Percentiles rank a stretch among this genome's conserved stretches.
Conservation (phyloP, 1,139 yeast species). For the Arxiozyma bovina region DNA sequence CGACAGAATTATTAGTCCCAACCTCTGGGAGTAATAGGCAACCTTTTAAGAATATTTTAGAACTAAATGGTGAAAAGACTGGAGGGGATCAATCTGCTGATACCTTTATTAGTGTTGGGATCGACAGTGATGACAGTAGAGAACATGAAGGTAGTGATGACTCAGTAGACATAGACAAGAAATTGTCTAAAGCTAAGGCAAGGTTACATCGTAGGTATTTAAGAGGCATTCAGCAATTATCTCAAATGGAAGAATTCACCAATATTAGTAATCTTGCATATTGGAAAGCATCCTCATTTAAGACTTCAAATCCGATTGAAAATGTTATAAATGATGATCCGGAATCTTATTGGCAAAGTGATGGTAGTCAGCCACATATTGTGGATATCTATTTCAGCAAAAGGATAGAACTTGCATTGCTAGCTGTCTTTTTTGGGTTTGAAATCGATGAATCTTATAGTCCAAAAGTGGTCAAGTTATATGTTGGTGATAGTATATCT, state of each 20-base stretch:
- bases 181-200: not conserved
- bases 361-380: slow-evolving; percentile 86
- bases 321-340: slow-evolving; percentile 72
- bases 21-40: not conserved
- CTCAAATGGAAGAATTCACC: slow-evolving; percentile 23
- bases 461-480: slow-evolving; percentile 60
- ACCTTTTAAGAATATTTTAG: not conserved
- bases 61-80: not conserved
- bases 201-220: not conserved
- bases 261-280: slow-evolving; percentile 78
- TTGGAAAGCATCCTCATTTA: slow-evolving; percentile 77
- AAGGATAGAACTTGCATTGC: slow-evolving; percentile 57
- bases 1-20: not conserved
- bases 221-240: not conserved
- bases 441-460: slow-evolving; percentile 87
- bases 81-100: not conserved
- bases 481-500: slow-evolving; percentile 82
- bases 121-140: not conserved
- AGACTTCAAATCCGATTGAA: slow-evolving; percentile 61
- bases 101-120: not conserved
- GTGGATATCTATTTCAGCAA: slow-evolving; percentile 77
- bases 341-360: slow-evolving; percentile 85
- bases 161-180: not conserved
- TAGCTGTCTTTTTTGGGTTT: slow-evolving; percentile 56
- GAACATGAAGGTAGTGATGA: not conserved